Conservation (phyloP, 106 monocot species). For the Allium sativum region DNA sequence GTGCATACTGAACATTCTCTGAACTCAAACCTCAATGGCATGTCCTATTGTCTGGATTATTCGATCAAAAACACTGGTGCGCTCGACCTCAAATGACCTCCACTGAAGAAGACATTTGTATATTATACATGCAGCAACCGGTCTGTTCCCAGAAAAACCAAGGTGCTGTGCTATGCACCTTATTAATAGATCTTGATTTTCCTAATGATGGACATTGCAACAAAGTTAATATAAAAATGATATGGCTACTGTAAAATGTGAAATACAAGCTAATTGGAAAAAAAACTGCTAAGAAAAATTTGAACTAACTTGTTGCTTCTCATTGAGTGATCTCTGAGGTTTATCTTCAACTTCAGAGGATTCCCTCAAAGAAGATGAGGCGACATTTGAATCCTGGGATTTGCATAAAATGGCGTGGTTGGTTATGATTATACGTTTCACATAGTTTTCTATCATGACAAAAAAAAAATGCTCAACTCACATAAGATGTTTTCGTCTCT, state of each 20-base stretch:
- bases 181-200: conserved; percentile 90
- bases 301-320: conserved; percentile 81
- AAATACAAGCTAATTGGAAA: neutral
- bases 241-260: too few relatives aligned
- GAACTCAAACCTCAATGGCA: conserved; percentile 81
- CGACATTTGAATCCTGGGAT: conserved; percentile 44
- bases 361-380: conserved; percentile 37
- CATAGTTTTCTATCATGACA: neutral
- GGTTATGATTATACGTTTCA: neutral
- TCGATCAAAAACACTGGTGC: conserved; percentile 92
- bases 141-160: conserved; percentile 77
- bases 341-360: conserved; percentile 77
- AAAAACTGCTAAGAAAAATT: neutral
- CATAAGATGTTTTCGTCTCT: conserved; percentile 34
- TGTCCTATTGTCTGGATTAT: conserved; percentile 99
- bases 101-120: conserved; percentile 98
- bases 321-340: conserved; percentile 94
- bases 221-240: too few relatives aligned
- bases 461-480: conserved; percentile 24
- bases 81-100: conserved; percentile 99
- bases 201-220: conserved; percentile 22
- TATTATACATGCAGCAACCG: conserved; percentile 91
- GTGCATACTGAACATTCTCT: neutral
- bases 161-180: conserved; percentile 81
- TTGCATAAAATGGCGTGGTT: too few relatives aligned